Evolutionary conservation across 192 early-diverging fungal genomes (phyloP), one percentile per base, ranked within the genome.

Genomic region (Gorgonomyces haynaldii): DNA sequence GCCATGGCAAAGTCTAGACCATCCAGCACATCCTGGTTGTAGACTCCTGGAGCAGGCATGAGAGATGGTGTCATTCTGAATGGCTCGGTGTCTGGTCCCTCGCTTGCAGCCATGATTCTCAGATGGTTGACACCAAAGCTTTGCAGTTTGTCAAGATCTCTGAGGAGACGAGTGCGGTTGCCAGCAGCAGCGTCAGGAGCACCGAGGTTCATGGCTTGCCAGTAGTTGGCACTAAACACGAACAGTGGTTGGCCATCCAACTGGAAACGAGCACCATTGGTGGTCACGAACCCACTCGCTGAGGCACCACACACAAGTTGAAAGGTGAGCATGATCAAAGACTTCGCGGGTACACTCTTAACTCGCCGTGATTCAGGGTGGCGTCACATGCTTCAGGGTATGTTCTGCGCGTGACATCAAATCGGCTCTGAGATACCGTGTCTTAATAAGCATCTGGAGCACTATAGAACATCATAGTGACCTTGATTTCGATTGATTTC

Each of bases 201-300:
- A 12, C 69, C 76, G 17, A 83, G 60, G 61, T 83, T 79, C 81
- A 83, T 82, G 9, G 78, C 81, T 29, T 82, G 73, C 81, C 81
- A 83, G 50, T 81, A 83, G 60, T 83, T 83, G 37, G 81, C 81
- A 9, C 77, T 74, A 2, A 45, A 57, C 1, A 80, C 43, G 9
- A 40, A 42, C 38, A 70, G 67, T 17, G 48, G 34, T 13, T 51
- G 36, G 10, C 56, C 56, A 30, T 64, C 24, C 8, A 45, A 55
- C 16, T 37, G 34, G 8, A 79, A 74, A 0, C 49, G 32, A 1
- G 62, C 57, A 7, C 65, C 70, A 9, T 38, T 37, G 17, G 72
- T 67, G 0, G 51, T 44, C 4, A 81, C 64, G 48, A 73, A 78
- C 16, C n/a, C 25, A 35, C 32, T 34, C n/a, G n/a, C n/a, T n/a